Conservation (phyloP, 306 rosid genomes). For the Castanospermum australe region DNA sequence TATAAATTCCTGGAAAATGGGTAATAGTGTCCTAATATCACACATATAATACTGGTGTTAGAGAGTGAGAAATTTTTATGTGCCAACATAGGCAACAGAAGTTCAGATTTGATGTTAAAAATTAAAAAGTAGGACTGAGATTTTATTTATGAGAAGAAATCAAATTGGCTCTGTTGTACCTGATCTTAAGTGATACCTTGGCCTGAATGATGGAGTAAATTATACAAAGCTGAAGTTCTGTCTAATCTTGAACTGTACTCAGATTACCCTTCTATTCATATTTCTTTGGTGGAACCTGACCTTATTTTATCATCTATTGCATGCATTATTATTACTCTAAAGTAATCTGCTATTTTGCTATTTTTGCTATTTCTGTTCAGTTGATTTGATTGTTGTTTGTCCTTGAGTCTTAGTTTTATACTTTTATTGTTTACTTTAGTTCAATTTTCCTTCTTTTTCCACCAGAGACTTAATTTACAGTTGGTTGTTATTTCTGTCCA, state of each 20-base stretch:
- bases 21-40: not conserved
- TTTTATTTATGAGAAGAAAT: not conserved
- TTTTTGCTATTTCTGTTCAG: slow-evolving; percentile 14
- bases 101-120: not conserved
- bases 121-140: not conserved
- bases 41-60: not conserved
- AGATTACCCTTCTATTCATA: not conserved
- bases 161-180: not conserved
- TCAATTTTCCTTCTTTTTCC: slow-evolving; percentile 14
- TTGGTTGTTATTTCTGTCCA: slow-evolving; percentile 41
- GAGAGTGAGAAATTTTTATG: not conserved
- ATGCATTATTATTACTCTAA: slow-evolving; percentile 10
- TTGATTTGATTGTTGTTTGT: not conserved
- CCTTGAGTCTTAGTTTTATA: not conserved
- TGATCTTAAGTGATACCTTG: slow-evolving; percentile 15
- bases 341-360: not conserved
- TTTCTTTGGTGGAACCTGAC: slow-evolving; percentile 22
- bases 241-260: not conserved
- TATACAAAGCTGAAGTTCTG: not conserved
- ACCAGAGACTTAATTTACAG: slow-evolving; percentile 11
- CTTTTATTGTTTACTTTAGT: slow-evolving; percentile 7
- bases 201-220: not conserved
- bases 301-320: not conserved
- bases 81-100: not conserved
- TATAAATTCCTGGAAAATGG: slow-evolving; percentile 7